Evolutionary conservation across 768 basidiomycete species (phyloP).

Genomic region (Cantharellus anzutake): DNA sequence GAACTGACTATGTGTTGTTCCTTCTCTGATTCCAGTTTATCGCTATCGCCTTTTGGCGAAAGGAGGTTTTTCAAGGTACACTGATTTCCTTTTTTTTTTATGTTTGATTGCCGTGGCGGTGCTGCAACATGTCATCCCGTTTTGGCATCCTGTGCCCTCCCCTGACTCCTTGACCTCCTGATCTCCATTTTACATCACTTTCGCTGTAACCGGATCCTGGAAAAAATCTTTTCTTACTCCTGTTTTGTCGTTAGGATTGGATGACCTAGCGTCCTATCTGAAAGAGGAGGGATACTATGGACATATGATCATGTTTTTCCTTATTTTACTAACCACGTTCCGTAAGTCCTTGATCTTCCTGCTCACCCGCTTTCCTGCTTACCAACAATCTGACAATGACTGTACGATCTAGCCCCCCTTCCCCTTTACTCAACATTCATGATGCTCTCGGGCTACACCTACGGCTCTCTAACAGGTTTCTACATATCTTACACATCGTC

Average conservation of each 20-base stretch:
- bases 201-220: slow-evolving; percentile 8
- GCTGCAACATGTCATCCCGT: neutral
- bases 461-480: slow-evolving; percentile 54
- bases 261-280: slow-evolving; percentile 62
- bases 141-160: no score
- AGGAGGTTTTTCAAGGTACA: slow-evolving; percentile 66
- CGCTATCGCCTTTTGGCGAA: slow-evolving; percentile 69
- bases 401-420: slow-evolving; percentile 43
- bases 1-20: no score
- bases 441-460: slow-evolving; percentile 80
- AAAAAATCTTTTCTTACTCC: neutral
- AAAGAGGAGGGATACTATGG: slow-evolving; percentile 54
- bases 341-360: slow-evolving; percentile 31
- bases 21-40: slow-evolving; percentile 12
- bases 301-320: slow-evolving; percentile 54
- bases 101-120: slow-evolving; percentile 6
- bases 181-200: slow-evolving; percentile 1
- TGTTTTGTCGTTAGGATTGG: slow-evolving; percentile 36
- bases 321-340: slow-evolving; percentile 76
- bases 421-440: slow-evolving; percentile 90
- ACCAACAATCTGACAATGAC: slow-evolving; percentile 12
- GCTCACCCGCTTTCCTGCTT: neutral
- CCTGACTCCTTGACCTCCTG: no score
- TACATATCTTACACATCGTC: slow-evolving; percentile 77
- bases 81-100: neutral